Base-by-base conservation (phyloP, 805 yeast species). In the Metschnikowia colocasiae region DNA sequence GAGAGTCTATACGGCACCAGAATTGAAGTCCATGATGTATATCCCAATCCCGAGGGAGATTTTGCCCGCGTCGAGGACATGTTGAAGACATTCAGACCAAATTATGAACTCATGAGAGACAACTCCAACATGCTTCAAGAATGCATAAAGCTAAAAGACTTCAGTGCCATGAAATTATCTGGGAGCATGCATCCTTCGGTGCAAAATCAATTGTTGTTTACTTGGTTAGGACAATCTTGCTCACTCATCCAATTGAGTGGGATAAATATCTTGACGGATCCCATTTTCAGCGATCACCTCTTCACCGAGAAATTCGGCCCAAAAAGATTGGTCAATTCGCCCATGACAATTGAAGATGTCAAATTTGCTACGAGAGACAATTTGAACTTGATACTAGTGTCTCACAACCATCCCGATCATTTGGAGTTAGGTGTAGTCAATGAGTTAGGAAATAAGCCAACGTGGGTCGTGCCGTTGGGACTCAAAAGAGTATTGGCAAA, bases 391-490 rank as follows among this genome's bases (percentile, higher is more conserved):
- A 82, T 89, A 1, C 60, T 92, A 18, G 95, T 92, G 0, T 85
- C 95, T 1, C 98, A 92, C 62, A 91, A 92, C 61, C 98, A 92
- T 59, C 98, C 97, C 1, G 98, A 92, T 64, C 98, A 92, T 67
- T 67, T 92, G 38, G 98, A 92, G 58, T 69, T 77, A 47, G 80
- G 73, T 26, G 71, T 86, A 8, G 78, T 82, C 13, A 60, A 66
- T 33, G 56, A 69, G 41, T 59, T 72, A 23, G 83, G 86, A 10
- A 83, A 87, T 54, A 53, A 64, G 3, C 71, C 85, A 2, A 71
- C 79, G 1, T 92, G 98, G 97, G 75, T 92, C 8, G 96, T 91
- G 0, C 98, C 98, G 0, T 58, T 78, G 16, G 98, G 98, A 0
- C 73, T 92, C 41, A 76, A 80, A 45, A 71, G 69, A 55, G 80